Evolutionary conservation across 116 monocot genomes (phyloP), one percentile per base, ranked within the genome.

Genomic region (Cymodocea nodosa): DNA sequence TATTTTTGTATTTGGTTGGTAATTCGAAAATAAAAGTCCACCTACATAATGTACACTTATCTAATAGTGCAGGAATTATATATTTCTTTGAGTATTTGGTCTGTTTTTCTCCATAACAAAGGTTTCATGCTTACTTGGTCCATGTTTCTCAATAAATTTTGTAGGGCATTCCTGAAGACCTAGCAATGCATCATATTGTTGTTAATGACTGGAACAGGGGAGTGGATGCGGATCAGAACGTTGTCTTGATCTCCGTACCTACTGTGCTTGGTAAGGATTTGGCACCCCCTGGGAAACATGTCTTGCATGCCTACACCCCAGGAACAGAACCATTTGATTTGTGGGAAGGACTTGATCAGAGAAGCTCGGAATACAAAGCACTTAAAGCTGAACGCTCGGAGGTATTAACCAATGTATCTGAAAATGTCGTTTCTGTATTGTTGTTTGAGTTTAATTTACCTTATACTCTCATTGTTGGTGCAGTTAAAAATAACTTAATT

Each of bases 141-240:
- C 44, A 44, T 44, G 9, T 6, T 8, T 8, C 44, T 8, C 6
- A 2, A 44, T 44, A 44, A 44, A 20, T 39, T 57, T 49, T 20
- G 23, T 71, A 94, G 94, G 72, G 71, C 23, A 71, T 80, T 73
- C 80, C 71, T 60, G 87, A 94, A 52, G 84, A 83, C 72, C 75
- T 94, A 36, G 80, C 80, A 30, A 94, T 94, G 60, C 94, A 94
- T 79, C 94, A 94, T 63, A 89, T 94, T 24, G 87, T 94, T 25
- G 94, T 89, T 16, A 81, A 94, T 74, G 89, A 94, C 49, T 94
- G 94, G 94, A 81, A 65, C 35, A 79, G 75, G 48, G 94, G 94
- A 37, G 94, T 94, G 17, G 94, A 94, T 73, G 82, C 84, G 17
- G 89, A 89, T 23, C 94, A 94, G 74, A 94, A 94, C 74, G 94